These are phyloP conservation scores for Leccinum aurantiacum DNA, from an alignment of 768 basidiomycete genomes.

Conservation along the genomic window DNA sequence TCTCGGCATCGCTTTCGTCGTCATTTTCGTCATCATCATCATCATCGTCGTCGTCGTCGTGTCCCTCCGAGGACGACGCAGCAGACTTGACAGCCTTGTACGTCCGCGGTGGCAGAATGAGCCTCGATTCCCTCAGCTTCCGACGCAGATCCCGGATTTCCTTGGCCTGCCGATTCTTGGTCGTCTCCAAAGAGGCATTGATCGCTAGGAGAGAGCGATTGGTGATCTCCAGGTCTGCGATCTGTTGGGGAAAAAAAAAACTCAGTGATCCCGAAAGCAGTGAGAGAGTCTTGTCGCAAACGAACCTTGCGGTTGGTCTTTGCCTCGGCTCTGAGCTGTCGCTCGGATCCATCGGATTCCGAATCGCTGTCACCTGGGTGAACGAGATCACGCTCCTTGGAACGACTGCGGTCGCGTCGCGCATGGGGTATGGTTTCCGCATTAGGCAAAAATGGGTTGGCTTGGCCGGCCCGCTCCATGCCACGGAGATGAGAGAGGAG, in stretches of 20 bases:
- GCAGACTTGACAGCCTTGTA: constrained; percentile 57
- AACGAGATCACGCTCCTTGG: constrained; percentile 15
- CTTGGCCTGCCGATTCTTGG: constrained; percentile 75
- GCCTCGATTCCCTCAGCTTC: constrained; percentile 77
- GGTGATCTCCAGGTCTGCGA: constrained; percentile 89
- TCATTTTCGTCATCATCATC: constrained; percentile 39
- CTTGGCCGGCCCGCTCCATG: constrained; percentile 21
- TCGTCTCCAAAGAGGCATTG: constrained; percentile 78
- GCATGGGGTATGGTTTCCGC: constrained; percentile 11
- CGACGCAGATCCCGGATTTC: constrained; percentile 86
- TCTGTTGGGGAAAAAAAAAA: constrained; percentile 44
- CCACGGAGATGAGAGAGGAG: constrained; percentile 44
- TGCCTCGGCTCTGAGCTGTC: constrained; percentile 65
- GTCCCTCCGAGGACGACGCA: constrained; percentile 39
- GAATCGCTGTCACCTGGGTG: constrained; percentile 35
- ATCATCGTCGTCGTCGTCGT: constrained; percentile 34
- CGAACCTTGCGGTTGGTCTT: constrained; percentile 86
- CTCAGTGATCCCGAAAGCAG: constrained; percentile 3
- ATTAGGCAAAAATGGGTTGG: constrained; percentile 14
- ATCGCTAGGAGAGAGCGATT: constrained; percentile 84
- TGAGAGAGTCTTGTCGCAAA: neutral
- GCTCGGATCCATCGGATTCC: constrained; percentile 40
- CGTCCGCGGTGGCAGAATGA: constrained; percentile 68
- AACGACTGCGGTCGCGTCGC: constrained; percentile 22
- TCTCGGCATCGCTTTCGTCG: constrained; percentile 39